A percentile compares a stretch with the other conserved stretches of the same genome.
These are phyloP conservation scores for Lagenidium sp. DNA, from an alignment of 352 stramenopile genomes.

Conservation along the genomic window DNA sequence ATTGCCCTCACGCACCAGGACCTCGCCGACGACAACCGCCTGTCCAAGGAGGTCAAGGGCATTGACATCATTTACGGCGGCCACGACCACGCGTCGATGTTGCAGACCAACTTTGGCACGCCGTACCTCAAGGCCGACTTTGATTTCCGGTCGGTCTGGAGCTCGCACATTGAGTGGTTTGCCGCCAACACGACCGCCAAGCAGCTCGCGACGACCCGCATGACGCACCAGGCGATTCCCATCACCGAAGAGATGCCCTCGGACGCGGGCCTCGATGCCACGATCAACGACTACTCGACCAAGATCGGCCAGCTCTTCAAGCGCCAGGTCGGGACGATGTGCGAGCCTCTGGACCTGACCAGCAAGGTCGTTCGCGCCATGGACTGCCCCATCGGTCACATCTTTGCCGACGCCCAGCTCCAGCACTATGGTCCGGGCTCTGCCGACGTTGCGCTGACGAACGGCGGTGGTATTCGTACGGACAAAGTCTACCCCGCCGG, in stretches of 20 bases:
- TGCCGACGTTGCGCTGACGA: slow-evolving; percentile 48
- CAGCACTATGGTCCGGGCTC: slow-evolving; percentile 39
- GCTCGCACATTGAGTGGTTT: slow-evolving; percentile 52
- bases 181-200: slow-evolving; percentile 16
- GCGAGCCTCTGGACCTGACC: slow-evolving; percentile 38
- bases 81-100: slow-evolving; percentile 67
- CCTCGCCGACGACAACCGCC: slow-evolving; percentile 51
- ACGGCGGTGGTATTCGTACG: slow-evolving; percentile 56
- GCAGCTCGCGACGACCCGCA: slow-evolving; percentile 25
- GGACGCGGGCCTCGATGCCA: slow-evolving; percentile 32
- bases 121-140: slow-evolving; percentile 71
- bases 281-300: slow-evolving; percentile 35
- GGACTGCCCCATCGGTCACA: slow-evolving; percentile 40
- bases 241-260: slow-evolving; percentile 52
- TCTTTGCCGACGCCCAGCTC: slow-evolving; percentile 39
- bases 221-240: slow-evolving; percentile 38
- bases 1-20: slow-evolving; percentile 69
- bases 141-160: slow-evolving; percentile 64
- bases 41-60: slow-evolving; percentile 56
- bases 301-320: slow-evolving; percentile 32
- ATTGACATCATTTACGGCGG: slow-evolving; percentile 63
- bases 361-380: slow-evolving; percentile 36
- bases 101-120: slow-evolving; percentile 61
- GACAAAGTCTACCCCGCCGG: slow-evolving; percentile 46
- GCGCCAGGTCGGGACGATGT: slow-evolving; percentile 40